Base-by-base conservation (phyloP, 148 eudicot genomes). In the Suaeda aralocaspica region DNA sequence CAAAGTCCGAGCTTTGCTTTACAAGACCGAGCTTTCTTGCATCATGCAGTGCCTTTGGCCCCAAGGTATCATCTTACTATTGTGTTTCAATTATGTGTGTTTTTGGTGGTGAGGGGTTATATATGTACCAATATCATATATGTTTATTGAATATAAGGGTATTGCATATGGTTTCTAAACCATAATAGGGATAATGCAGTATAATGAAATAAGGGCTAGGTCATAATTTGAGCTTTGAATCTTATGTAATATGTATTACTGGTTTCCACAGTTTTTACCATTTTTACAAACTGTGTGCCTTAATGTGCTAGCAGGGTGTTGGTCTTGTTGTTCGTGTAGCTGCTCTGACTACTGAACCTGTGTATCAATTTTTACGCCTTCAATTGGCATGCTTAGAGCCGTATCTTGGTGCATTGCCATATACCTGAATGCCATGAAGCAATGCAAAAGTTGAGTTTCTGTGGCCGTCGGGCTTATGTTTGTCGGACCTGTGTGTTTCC, bases 21-120 rank as follows among this genome's bases (percentile, higher is more conserved):
- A 48, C 74, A 26, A 88, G 83, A 75, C 94, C 89, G 12, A 67
- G 64, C 59, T 86, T 91, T 62, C 56, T 94, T 76, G 98, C 86
- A 71, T 94, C 97, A 55, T 88, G 98, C 78, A 94, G 95, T 68
- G 63, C 74, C 55, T 94, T 94, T 80, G 96, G 98, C 71, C 91
- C 91, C 39, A 77, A 88, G 96, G 98, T 93, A 85, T 67, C 41
- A 33, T 58, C 68, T 50, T 25, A 19, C 36, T 36, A 41, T 59
- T 11, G 33, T 63, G 50, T 63, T 22, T 24, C 30, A 63, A 24
- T 39, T 58, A 12, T 15, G n/a, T 6, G 14, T 7, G 22, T 52
- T 0, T 52, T n/a, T n/a, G n/a, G n/a, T n/a, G n/a, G n/a, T n/a
- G n/a, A n/a, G n/a, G n/a, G n/a, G n/a, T n/a, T n/a, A n/a, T n/a